Percentiles rank a stretch among this genome's conserved stretches.
Evolutionary conservation across 257 asterid genomes (phyloP).

Genomic region (Solanum okadae): DNA sequence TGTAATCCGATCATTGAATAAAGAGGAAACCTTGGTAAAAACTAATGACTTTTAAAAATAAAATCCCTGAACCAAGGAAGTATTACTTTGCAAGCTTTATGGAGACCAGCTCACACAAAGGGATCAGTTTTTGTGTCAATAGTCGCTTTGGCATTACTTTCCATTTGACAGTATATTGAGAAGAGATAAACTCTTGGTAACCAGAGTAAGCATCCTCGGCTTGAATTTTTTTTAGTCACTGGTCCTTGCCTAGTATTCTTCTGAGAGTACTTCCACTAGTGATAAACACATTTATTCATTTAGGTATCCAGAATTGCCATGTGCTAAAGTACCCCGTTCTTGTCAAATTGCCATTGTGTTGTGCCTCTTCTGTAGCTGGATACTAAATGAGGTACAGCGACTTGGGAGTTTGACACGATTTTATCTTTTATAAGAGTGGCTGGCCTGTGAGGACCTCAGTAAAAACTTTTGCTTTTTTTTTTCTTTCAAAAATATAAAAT

Average conservation of each 20-base stretch:
- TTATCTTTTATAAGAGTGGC: background rate
- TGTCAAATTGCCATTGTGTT: background rate
- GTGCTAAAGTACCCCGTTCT: background rate
- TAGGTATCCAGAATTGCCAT: background rate
- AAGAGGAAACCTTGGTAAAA: background rate
- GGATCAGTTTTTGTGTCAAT: background rate
- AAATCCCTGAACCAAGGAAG: background rate
- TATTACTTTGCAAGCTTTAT: background rate
- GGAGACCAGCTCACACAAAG: background rate
- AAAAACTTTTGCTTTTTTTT: background rate
- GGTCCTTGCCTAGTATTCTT: background rate
- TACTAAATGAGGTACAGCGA: background rate
- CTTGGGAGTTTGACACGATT: background rate
- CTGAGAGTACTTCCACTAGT: background rate
- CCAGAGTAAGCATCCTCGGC: background rate
- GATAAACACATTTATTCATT: background rate
- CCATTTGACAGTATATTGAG: background rate
- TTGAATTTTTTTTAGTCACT: background rate
- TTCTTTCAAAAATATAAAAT: background rate
- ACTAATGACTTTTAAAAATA: background rate
- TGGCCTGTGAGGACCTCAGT: background rate
- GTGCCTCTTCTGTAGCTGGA: background rate
- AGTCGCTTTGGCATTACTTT: background rate
- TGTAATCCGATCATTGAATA: background rate
- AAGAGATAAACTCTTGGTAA: background rate